Evolutionary conservation across 169 alveolate species (phyloP), one percentile per base, ranked within the genome.

Genomic region (Cryptosporidium sp.): DNA sequence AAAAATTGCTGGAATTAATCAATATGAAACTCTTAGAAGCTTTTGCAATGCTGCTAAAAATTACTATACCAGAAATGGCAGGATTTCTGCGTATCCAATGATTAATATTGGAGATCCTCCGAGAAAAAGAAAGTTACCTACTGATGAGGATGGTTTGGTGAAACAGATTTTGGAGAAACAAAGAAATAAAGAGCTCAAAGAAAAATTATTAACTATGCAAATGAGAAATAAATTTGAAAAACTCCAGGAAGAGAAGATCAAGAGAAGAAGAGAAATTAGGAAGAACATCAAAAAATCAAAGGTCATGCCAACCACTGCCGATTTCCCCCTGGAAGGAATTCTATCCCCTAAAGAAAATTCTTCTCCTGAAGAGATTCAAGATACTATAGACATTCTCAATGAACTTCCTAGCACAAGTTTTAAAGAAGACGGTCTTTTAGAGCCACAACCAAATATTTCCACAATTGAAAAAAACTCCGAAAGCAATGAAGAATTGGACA

Each of bases 41-140:
- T 80, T 80, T 45, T 80, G 89, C 39, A n/a, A 80, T 26, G 75
- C 89, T 80, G 89, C 89, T n/a, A 80, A 80, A 35, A 80, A 80
- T 42, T 80, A 62, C 31, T 80, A 80, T 48, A 80, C 89, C 16
- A 60, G 80, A 14, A 65, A 73, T 62, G 89, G 89, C 21, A 35
- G 89, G 12, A 35, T 80, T 48, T 80, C 89, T 37, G 75, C 89
- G 16, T 60, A 16, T 45, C 89, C 89, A 62, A 80, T 65, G 75
- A 62, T 80, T 7, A 37, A 80, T 23, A 80, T 80, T 29, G 75
- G 56, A 8, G 75, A 33, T 8, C 45, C 73, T 60, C 62, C 89
- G 29, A 80, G 39, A 42, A 80, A 62, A 29, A 73, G 52, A 42
- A 61, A 61, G 29, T 8, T 39, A 16, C 52, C 31, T 6, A 53